phyloP scores from a whole-genome alignment of 768 basidiomycete genomes.

The Tubosaeta brunneosetosa region DNA sequence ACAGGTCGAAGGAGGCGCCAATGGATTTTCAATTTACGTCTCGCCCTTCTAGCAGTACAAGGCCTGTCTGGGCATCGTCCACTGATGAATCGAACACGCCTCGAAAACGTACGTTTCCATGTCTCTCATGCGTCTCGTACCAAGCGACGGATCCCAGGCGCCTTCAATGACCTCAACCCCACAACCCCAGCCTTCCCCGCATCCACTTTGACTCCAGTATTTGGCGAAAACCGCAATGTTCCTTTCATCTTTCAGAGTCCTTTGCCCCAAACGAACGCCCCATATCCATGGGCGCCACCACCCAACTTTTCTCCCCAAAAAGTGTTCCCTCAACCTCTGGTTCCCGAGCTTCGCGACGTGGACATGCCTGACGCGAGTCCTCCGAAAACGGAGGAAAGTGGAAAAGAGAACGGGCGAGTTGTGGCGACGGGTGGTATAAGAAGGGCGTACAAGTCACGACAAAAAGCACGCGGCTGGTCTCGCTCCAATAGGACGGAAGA shows the following conservation, averaged over 20 bases:
- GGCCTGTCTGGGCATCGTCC: slow-evolving; percentile 53
- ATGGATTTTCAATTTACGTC: slow-evolving; percentile 90
- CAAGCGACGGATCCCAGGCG: slow-evolving; percentile 36
- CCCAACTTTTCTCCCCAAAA: slow-evolving; percentile 55
- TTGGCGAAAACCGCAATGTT: slow-evolving; percentile 61
- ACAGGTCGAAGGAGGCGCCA: slow-evolving; percentile 71
- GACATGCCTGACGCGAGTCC: slow-evolving; percentile 76
- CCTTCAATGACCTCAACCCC: slow-evolving; percentile 41
- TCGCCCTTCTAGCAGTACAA: slow-evolving; percentile 46
- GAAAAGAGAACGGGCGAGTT: slow-evolving; percentile 39
- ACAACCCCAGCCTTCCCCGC: slow-evolving; percentile 32
- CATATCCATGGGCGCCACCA: slow-evolving; percentile 65
- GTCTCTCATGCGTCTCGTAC: slow-evolving; percentile 17
- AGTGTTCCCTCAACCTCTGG: slow-evolving; percentile 46
- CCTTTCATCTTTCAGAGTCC: slow-evolving; percentile 70
- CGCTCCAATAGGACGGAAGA: slow-evolving; percentile 19
- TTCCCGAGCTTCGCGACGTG: slow-evolving; percentile 56
- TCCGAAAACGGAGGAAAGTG: slow-evolving; percentile 40
- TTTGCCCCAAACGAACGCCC: slow-evolving; percentile 37
- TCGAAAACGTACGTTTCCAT: slow-evolving; percentile 60
- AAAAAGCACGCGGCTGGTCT: slow-evolving; percentile 38
- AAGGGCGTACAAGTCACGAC: slow-evolving; percentile 60
- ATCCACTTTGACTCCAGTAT: slow-evolving; percentile 43
- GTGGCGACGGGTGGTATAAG: slow-evolving; percentile 63
- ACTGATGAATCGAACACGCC: slow-evolving; percentile 49